Evolutionary conservation across 2,329 filamentous ascomycete species (phyloP).

Genomic region (Verticillium nubilum): DNA sequence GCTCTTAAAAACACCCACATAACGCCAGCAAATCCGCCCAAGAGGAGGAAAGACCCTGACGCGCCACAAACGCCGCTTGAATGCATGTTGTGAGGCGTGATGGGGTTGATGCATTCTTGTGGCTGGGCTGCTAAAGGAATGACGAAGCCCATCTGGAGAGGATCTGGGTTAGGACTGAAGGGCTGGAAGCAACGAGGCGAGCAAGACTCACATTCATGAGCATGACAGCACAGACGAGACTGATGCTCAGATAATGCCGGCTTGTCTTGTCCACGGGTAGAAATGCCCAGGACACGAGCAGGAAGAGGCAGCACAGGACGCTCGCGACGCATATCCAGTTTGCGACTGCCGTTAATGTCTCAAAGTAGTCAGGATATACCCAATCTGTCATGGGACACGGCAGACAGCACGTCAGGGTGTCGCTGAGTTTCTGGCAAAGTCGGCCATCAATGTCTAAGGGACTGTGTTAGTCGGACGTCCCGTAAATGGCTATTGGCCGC

Average conservation of each 20-base stretch:
- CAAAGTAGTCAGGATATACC: conserved; percentile 58
- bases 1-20: conserved; percentile 92
- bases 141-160: conserved; percentile 73
- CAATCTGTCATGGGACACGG: conserved; percentile 86
- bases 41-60: conserved; percentile 78
- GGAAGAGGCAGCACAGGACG: conserved; percentile 65
- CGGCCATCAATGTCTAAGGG: neutral
- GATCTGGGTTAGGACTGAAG: neutral
- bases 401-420: conserved; percentile 62
- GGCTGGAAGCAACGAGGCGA: neutral
- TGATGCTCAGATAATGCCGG: conserved; percentile 89
- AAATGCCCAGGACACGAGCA: conserved; percentile 73
- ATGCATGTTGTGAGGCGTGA: conserved; percentile 91
- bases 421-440: neutral
- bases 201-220: conserved; percentile 67
- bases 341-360: conserved; percentile 56
- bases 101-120: conserved; percentile 78
- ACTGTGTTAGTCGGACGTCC: neutral
- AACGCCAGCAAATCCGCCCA: conserved; percentile 77
- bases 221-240: conserved; percentile 68
- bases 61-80: conserved; percentile 77
- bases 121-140: conserved; percentile 76
- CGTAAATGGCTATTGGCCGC: neutral
- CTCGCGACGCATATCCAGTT: conserved; percentile 79
- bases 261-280: conserved; percentile 85